Base-by-base conservation (phyloP, 2,329 filamentous ascomycete species). In the Beauveria medogensis region DNA sequence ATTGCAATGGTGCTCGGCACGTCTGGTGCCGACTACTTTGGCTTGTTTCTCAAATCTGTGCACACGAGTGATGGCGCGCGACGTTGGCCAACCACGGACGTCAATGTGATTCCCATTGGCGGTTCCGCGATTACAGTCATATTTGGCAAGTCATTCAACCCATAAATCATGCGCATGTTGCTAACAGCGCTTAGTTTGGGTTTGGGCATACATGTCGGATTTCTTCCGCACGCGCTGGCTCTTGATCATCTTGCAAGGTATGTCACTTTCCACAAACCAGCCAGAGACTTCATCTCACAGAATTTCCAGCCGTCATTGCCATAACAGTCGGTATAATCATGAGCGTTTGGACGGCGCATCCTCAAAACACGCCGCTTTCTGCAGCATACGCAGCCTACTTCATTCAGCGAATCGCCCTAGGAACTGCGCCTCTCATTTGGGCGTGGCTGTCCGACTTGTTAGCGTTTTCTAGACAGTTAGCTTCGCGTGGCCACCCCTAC, bases 171-270 rank as follows among this genome's bases (percentile, higher is more conserved):
- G 20, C 22, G 2, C 3, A 26, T 3, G 3, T 8, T 18, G 1
- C 46, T 57, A 57, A 57, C 12, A 16, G 30, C 7, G 9, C 22
- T 28, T 5, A 75, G 80, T 82, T 2, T 82, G 80, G 80, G 73
- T 80, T 14, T 82, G 80, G 79, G 80, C 79, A 1, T 73, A 81
- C 2, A 66, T 81, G 0, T 82, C 80, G 0, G 80, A 82, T 67
- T 67, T 75, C 9, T 65, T 82, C 2, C 73, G 74, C 43, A 80
- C 79, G 0, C 70, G 80, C 24, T 82, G 80, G 80, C 75, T 74
- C 0, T 69, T 82, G 6, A 78, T 82, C 34, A 69, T 82, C 7
- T 65, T 70, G 2, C 80, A 82, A 68, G 73, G 73, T 71, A 63
- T 52, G 63, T 16, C n/a, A 2, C 2, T 44, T 3, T 43, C 12